phyloP scores from a whole-genome alignment of 2,329 filamentous ascomycete genomes.

The Penicillium brevicompactum region DNA sequence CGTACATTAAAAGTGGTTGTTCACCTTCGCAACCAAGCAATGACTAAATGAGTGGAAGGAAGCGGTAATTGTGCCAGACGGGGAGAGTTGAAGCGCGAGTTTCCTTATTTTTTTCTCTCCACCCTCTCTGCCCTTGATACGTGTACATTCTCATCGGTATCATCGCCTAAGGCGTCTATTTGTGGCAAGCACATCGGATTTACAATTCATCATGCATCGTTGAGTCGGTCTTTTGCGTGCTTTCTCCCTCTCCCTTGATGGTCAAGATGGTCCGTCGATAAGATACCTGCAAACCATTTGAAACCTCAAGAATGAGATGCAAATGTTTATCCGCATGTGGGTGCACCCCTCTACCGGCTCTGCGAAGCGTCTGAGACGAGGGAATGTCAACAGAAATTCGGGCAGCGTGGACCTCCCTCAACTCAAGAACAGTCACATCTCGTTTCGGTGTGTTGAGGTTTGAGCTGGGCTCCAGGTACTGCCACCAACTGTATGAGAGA shows the following conservation, averaged over 20 bases:
- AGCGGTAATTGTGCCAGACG: too few species aligned
- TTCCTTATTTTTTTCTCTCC: too few species aligned
- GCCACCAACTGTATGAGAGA: constrained; percentile 8
- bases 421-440: constrained; percentile 1
- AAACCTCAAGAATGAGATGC: constrained; percentile 11
- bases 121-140: too few species aligned
- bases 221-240: not conserved
- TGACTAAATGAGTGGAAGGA: too few species aligned
- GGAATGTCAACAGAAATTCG: not conserved
- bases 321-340: constrained; percentile 3
- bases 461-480: constrained; percentile 9
- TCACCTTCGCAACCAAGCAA: too few species aligned
- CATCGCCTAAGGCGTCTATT: too few species aligned
- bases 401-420: not conserved
- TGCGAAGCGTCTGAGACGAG: not conserved
- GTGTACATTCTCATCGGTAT: too few species aligned
- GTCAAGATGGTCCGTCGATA: constrained; percentile 1
- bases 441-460: constrained; percentile 1
- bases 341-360: constrained; percentile 1
- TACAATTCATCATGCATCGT: not conserved
- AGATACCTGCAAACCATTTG: not conserved
- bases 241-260: not conserved
- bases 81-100: too few species aligned
- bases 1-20: too few species aligned
- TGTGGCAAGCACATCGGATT: not conserved